Evolutionary conservation across 441 rosid genomes (phyloP).

Genomic region (Pelargonium myrrhifolium): DNA sequence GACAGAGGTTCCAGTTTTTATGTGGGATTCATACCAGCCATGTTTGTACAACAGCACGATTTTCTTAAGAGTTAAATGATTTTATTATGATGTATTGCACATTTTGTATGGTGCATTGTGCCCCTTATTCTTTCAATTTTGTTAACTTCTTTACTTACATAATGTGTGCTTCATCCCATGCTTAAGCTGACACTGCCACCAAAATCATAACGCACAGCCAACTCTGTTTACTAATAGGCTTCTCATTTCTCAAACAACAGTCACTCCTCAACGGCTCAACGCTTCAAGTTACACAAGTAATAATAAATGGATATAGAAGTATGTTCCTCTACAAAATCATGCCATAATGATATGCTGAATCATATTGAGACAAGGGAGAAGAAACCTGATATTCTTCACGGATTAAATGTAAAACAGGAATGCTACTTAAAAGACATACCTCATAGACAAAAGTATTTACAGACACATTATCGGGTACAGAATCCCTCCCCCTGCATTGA

Average conservation of each 20-base stretch:
- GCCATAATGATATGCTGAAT: not conserved
- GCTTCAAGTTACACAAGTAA: not conserved
- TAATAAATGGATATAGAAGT: not conserved
- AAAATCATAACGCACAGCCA: not conserved
- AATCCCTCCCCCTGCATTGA: conserved; percentile 84
- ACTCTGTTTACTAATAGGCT: not conserved
- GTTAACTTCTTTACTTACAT: not conserved
- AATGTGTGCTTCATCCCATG: not conserved
- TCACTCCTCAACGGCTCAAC: not conserved
- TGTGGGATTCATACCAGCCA: not conserved
- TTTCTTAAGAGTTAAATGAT: not conserved
- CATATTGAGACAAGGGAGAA: not conserved
- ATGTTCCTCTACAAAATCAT: not conserved
- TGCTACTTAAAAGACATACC: conserved; percentile 37
- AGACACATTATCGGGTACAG: conserved; percentile 81
- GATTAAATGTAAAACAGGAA: not conserved
- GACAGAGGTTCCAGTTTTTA: no score
- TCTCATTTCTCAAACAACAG: not conserved
- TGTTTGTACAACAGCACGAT: not conserved
- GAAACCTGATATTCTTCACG: not conserved
- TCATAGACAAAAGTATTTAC: conserved; percentile 83
- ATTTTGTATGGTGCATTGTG: not conserved
- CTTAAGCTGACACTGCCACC: not conserved
- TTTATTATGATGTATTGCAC: not conserved
- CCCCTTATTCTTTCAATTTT: not conserved